phyloP scores from a whole-genome alignment of 805 yeast species.

The Candida fluviatilis region DNA sequence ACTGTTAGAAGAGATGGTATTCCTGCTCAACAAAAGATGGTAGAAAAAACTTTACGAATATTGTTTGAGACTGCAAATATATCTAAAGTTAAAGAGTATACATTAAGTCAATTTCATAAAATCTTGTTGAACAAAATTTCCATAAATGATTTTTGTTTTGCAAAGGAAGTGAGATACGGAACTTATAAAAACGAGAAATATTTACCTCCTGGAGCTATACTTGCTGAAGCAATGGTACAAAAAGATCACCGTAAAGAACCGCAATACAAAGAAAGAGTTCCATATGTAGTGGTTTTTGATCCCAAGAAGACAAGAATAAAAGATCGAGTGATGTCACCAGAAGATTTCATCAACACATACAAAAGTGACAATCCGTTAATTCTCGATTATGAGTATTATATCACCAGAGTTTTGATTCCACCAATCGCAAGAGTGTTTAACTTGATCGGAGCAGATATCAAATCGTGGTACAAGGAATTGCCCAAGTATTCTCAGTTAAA shows the following conservation, averaged over 20 bases:
- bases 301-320: conserved; percentile 54
- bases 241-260: conserved; percentile 75
- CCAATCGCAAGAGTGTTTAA: conserved; percentile 84
- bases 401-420: conserved; percentile 78
- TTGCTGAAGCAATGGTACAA: conserved; percentile 60
- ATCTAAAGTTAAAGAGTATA: conserved; percentile 62
- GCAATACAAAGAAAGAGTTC: conserved; percentile 84
- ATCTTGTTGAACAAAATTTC: conserved; percentile 60
- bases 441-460: conserved; percentile 75
- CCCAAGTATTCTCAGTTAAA: conserved; percentile 33
- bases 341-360: conserved; percentile 50
- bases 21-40: conserved; percentile 83
- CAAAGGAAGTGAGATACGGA: conserved; percentile 84
- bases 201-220: conserved; percentile 89
- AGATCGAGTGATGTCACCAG: conserved; percentile 79
- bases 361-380: conserved; percentile 31
- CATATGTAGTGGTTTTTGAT: conserved; percentile 71
- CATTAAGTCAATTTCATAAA: conserved; percentile 61
- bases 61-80: conserved; percentile 73
- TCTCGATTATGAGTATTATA: conserved; percentile 82
- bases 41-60: conserved; percentile 62
- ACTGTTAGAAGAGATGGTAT: conserved; percentile 93
- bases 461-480: conserved; percentile 70
- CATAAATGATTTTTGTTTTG: conserved; percentile 84
- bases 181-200: conserved; percentile 66